A percentile compares a stretch with the other conserved stretches of the same genome.
Evolutionary conservation across 495 filamentous ascomycete species (phyloP).

Genomic region (Neurospora sp.): DNA sequence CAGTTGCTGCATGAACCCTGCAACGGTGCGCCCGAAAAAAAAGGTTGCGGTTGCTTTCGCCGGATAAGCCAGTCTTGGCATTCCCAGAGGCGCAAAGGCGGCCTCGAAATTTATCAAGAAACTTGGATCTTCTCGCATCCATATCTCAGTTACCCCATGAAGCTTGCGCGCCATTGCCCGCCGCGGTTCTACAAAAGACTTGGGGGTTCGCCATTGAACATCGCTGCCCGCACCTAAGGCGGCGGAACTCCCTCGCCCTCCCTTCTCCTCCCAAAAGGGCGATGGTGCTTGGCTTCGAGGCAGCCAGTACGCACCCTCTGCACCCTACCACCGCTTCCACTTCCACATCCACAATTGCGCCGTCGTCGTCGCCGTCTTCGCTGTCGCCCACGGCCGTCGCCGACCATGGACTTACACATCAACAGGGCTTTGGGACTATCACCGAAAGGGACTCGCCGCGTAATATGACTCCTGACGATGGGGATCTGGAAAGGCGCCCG

Average conservation of each 20-base stretch:
- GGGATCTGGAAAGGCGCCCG: slow-evolving; percentile 32
- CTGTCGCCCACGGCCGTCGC: slow-evolving; percentile 10
- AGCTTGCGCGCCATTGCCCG: not conserved
- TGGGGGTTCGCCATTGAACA: not conserved
- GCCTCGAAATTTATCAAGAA: not conserved
- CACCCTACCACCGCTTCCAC: slow-evolving; percentile 1
- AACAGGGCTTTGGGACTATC: slow-evolving; percentile 18
- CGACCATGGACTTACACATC: slow-evolving; percentile 30
- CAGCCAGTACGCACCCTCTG: slow-evolving; percentile 9
- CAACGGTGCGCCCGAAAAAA: not conserved
- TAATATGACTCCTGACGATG: slow-evolving; percentile 34
- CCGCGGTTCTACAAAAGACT: not conserved
- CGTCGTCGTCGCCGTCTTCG: slow-evolving; percentile 6
- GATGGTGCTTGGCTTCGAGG: slow-evolving; percentile 23
- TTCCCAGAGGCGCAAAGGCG: not conserved
- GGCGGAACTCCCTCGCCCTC: slow-evolving; percentile 11
- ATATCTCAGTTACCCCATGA: not conserved
- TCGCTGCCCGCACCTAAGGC: slow-evolving; percentile 12
- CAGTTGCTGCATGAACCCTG: not conserved
- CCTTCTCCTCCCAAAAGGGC: slow-evolving; percentile 7
- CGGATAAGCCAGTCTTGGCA: not conserved
- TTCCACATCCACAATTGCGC: slow-evolving; percentile 1
- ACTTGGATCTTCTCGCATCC: not conserved
- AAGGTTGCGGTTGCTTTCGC: not conserved
- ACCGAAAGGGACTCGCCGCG: slow-evolving; percentile 10